Base-by-base conservation (phyloP, 768 basidiomycete species). In the Collybiopsis confluens region DNA sequence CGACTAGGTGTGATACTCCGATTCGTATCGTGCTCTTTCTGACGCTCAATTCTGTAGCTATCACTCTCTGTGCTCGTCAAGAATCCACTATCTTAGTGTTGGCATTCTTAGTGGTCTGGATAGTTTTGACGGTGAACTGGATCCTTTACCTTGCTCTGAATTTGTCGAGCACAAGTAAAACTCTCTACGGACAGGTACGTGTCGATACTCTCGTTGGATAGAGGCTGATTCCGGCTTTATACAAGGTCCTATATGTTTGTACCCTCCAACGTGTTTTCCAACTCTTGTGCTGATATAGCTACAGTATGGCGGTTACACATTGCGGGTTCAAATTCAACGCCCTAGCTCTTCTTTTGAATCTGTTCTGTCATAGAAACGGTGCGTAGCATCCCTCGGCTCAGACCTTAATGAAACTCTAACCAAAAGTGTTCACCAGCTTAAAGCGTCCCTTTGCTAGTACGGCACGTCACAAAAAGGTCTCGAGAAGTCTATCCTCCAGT, bases 71-170 rank as follows among this genome's bases (percentile, higher is more conserved):
- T 53, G 50, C 42, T 33, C 10, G 50, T 52, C 21, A 8, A 8
- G n/a, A 3, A 8, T 28, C 2, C 16, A 10, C 35, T 28, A n/a
- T 9, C 24, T 23, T 10, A 24, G 15, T 23, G 18, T 9, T 48
- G 18, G 15, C 20, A 20, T 9, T n/a, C n/a, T n/a, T 48, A 4
- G 42, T 5, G 23, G 10, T 21, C 11, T 16, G 7, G 37, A 15
- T 16, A 52, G 52, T 36, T 26, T 24, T 53, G 33, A 43, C 45
- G 15, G 10, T 53, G 30, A 53, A 53, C 23, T 53, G 52, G 52
- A 37, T 53, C n/a, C 43, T 53, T 7, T 53, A 53, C 18, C 27
- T 53, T 4, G 33, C 18, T 26, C 52, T 53, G 1, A 53, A 53
- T 26, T 11, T 35, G 27, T 28, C 35, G 20, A 53, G 52, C 30